Base-by-base conservation (phyloP, 2,329 filamentous ascomycete genomes). In the Neonectria faginata region DNA sequence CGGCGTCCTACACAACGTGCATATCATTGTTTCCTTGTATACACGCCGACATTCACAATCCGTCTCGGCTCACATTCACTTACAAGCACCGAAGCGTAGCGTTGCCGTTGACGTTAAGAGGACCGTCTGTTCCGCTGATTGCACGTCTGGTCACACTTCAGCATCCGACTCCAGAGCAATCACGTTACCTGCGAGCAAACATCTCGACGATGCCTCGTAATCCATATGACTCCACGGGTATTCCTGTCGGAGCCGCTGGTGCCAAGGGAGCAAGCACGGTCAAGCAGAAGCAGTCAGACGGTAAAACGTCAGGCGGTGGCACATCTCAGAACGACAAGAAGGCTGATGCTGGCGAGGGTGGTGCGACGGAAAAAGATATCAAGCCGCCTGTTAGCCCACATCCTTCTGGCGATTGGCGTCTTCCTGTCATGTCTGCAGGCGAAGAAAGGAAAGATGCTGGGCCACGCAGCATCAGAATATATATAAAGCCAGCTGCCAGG, bases 261-360 rank as follows among this genome's bases (percentile, higher is more conserved):
- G 27, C 10, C 16, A 20, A 48, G 9, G 20, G 20, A 5, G 33
- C 22, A 9, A 7, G 25, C 22, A 22, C 12, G 14, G 22, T 14
- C 14, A 48, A 12, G 27, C 10, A 50, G 11, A 31, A 8, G 20
- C 51, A 18, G 14, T 12, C 29, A 18, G 48, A 25, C 16, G 48
- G 25, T n/a, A 31, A 27, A 22, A 59, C 60, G 3, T 31, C 60
- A 42, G 39, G 60, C 12, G 55, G 55, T n/a, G 25, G 41, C 3
- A 63, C 60, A 11, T 41, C 54, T 18, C 29, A 25, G 10, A 31
- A 39, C 9, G 20, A 53, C 7, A 3, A 48, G 14, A 20, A 29
- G 16, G 11, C 12, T 7, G 18, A 33, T 10, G 11, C 41, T 7
- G 25, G 47, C 14, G 31, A 60, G 7, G 41, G 39, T 8, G 42